Evolutionary conservation across 2,329 filamentous ascomycete genomes (phyloP).

Genomic region (Samsoniella hepiali): DNA sequence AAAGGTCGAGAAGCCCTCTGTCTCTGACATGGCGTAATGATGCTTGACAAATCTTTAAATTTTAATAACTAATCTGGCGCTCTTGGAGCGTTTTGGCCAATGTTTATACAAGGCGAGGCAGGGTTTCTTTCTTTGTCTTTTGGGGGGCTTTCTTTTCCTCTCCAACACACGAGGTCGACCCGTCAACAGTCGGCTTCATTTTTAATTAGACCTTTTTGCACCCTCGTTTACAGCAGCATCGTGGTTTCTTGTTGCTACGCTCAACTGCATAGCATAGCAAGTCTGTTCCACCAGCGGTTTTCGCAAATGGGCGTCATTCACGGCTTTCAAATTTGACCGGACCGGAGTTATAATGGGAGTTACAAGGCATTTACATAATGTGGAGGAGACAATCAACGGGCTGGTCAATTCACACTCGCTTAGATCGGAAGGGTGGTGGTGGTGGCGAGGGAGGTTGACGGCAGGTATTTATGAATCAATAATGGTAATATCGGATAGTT

Average conservation of each 20-base stretch:
- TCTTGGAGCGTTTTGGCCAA: neutral
- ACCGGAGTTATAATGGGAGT: neutral
- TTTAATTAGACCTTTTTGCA: neutral
- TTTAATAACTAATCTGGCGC: slow-evolving; percentile 8
- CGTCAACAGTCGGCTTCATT: neutral
- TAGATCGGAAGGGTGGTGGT: neutral
- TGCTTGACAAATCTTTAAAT: neutral
- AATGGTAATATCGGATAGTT: slow-evolving; percentile 2
- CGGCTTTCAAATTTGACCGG: neutral
- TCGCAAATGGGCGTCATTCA: neutral
- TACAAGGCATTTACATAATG: neutral
- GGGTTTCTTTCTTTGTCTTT: neutral
- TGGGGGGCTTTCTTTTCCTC: neutral
- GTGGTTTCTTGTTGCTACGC: neutral
- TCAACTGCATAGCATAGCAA: slow-evolving; percentile 6
- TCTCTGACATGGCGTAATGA: slow-evolving; percentile 44
- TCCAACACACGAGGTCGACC: neutral
- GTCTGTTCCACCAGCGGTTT: neutral
- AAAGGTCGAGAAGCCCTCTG: slow-evolving; percentile 43
- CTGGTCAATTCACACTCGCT: slow-evolving; percentile 3
- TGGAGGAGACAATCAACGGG: neutral
- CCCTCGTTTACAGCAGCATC: neutral
- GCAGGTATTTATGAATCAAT: neutral
- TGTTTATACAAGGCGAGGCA: neutral
- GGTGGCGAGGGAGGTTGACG: neutral